Percentiles rank a stretch among this genome's conserved stretches.
Evolutionary conservation across 805 yeast species (phyloP).

Genomic region (Saccharomycopsis sp.): DNA sequence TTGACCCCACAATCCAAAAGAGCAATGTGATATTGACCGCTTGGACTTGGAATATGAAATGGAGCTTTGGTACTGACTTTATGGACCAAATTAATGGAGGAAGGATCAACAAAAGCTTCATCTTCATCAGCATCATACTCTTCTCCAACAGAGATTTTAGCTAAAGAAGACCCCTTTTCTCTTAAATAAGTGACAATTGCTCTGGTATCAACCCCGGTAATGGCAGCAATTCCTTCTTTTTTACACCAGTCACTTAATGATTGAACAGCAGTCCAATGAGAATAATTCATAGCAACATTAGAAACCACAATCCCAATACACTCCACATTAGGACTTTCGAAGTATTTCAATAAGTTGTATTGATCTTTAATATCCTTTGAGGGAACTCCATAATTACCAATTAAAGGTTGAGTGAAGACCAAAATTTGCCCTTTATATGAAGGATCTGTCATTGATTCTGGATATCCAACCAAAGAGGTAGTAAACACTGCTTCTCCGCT

Average conservation of each 20-base stretch:
- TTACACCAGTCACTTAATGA: slow-evolving; percentile 92
- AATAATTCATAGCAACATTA: slow-evolving; percentile 87
- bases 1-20: slow-evolving; percentile 97
- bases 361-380: slow-evolving; percentile 71
- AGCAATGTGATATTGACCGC: slow-evolving; percentile 68
- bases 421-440: slow-evolving; percentile 95
- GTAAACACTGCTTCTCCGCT: slow-evolving; percentile 98
- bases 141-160: slow-evolving; percentile 81
- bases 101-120: slow-evolving; percentile 86
- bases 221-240: slow-evolving; percentile 92
- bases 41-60: slow-evolving; percentile 65
- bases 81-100: slow-evolving; percentile 78
- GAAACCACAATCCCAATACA: slow-evolving; percentile 95
- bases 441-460: slow-evolving; percentile 98
- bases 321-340: slow-evolving; percentile 86
- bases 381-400: slow-evolving; percentile 98
- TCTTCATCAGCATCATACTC: slow-evolving; percentile 88
- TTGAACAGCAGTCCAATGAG: slow-evolving; percentile 99
- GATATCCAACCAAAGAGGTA: slow-evolving; percentile 96
- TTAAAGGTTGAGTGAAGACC: slow-evolving; percentile 93
- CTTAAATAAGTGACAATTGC: slow-evolving; percentile 85
- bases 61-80: slow-evolving; percentile 94
- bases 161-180: slow-evolving; percentile 93
- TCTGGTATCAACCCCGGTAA: slow-evolving; percentile 96
- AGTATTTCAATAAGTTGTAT: slow-evolving; percentile 74